phyloP scores from a whole-genome alignment of 2,329 filamentous ascomycete genomes.

The Eutypa lata region DNA sequence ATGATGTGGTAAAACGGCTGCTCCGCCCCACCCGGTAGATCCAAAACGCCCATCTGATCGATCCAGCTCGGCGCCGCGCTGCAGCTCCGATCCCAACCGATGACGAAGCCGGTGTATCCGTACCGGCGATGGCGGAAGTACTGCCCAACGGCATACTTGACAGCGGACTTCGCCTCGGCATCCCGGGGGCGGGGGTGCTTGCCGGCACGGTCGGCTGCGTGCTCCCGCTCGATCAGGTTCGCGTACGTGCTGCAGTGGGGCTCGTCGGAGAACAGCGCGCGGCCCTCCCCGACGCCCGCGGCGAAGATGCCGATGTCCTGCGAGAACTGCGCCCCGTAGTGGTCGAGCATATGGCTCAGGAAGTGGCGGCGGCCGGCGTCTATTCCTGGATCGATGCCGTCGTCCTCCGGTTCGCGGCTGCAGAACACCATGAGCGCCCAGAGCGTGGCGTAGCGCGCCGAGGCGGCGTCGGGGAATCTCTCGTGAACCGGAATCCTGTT shows the following conservation, averaged over 20 bases:
- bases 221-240: neutral
- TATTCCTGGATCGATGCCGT: neutral
- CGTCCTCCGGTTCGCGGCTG: constrained; percentile 1
- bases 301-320: constrained; percentile 9
- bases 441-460: constrained; percentile 10
- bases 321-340: constrained; percentile 8
- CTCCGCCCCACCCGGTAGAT: constrained; percentile 50
- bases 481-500: neutral
- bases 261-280: neutral
- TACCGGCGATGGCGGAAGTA: constrained; percentile 61
- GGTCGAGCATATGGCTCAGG: constrained; percentile 4
- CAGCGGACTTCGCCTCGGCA: neutral
- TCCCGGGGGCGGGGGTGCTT: neutral
- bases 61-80: constrained; percentile 56
- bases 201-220: neutral
- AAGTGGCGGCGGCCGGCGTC: constrained; percentile 2
- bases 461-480: constrained; percentile 1
- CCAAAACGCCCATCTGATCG: constrained; percentile 58
- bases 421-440: constrained; percentile 12
- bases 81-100: constrained; percentile 52
- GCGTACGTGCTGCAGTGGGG: neutral
- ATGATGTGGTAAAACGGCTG: constrained; percentile 68
- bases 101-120: constrained; percentile 58
- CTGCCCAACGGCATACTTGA: constrained; percentile 51
- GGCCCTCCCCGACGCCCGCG: neutral